These are phyloP conservation scores for Actinidia polygama DNA, from an alignment of 179 eudicot genomes.

Conservation along the genomic window DNA sequence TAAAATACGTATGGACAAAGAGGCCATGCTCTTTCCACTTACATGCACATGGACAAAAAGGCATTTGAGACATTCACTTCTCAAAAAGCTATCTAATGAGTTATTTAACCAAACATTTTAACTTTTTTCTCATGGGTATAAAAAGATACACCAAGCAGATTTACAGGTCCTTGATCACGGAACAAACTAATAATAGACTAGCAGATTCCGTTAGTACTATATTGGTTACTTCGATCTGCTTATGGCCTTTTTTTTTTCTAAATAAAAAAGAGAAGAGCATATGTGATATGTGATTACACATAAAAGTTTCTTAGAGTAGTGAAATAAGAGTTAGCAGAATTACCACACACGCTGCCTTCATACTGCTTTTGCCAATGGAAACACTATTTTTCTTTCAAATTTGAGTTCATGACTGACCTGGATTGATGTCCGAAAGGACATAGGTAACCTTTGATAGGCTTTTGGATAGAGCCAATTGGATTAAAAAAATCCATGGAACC, in stretches of 20 bases:
- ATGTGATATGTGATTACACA: background rate
- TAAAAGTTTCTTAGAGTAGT: background rate
- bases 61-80: too few relatives aligned
- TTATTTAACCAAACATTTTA: too few relatives aligned
- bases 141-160: too few relatives aligned
- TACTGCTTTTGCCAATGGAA: background rate
- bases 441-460: background rate
- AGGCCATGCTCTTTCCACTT: too few relatives aligned
- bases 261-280: background rate
- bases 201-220: background rate
- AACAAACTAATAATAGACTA: background rate
- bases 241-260: too few relatives aligned
- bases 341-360: background rate
- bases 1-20: too few relatives aligned
- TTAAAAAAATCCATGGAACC: background rate
- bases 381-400: background rate
- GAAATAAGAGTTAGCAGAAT: background rate
- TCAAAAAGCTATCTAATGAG: too few relatives aligned
- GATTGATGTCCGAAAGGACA: background rate
- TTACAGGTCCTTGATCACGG: background rate
- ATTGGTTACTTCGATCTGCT: background rate
- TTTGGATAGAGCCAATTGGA: background rate
- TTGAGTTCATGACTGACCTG: too few relatives aligned
- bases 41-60: too few relatives aligned
- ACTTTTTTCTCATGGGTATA: too few relatives aligned